phyloP scores from a whole-genome alignment of 2,329 filamentous ascomycete species.

The Penicillium sp. region DNA sequence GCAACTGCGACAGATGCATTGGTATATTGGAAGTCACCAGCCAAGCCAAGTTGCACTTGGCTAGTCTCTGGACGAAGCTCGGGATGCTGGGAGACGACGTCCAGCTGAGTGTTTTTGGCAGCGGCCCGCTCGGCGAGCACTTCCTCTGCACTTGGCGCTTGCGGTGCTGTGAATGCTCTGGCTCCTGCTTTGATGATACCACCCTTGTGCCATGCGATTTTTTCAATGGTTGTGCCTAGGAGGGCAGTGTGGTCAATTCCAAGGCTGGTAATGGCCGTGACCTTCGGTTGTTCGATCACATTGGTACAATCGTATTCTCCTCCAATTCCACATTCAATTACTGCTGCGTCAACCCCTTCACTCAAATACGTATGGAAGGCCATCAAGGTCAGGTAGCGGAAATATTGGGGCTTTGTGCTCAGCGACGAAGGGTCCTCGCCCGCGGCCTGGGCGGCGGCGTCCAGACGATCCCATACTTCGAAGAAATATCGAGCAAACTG shows the following conservation, averaged over 20 bases:
- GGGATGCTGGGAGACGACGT: conserved; percentile 46
- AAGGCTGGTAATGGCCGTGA: conserved; percentile 69
- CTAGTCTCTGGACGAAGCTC: conserved; percentile 33
- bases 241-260: conserved; percentile 81
- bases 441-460: conserved; percentile 47
- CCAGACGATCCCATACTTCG: conserved; percentile 69
- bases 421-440: conserved; percentile 48
- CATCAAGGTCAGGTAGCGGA: conserved; percentile 83
- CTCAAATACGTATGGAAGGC: conserved; percentile 76
- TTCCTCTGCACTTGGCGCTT: conserved; percentile 49
- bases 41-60: conserved; percentile 51
- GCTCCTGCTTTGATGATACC: conserved; percentile 71
- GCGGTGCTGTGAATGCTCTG: conserved; percentile 58
- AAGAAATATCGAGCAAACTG: conserved; percentile 74
- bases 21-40: conserved; percentile 57
- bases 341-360: conserved; percentile 69
- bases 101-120: conserved; percentile 45
- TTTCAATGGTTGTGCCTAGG: conserved; percentile 69
- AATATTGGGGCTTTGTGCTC: conserved; percentile 76
- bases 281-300: conserved; percentile 64
- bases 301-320: conserved; percentile 93
- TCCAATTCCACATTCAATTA: conserved; percentile 91
- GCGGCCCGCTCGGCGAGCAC: conserved; percentile 53
- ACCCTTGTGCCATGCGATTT: conserved; percentile 89
- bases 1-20: conserved; percentile 58